Conservation (phyloP, 805 yeast genomes). For the Saccharomycopsis sp. region DNA sequence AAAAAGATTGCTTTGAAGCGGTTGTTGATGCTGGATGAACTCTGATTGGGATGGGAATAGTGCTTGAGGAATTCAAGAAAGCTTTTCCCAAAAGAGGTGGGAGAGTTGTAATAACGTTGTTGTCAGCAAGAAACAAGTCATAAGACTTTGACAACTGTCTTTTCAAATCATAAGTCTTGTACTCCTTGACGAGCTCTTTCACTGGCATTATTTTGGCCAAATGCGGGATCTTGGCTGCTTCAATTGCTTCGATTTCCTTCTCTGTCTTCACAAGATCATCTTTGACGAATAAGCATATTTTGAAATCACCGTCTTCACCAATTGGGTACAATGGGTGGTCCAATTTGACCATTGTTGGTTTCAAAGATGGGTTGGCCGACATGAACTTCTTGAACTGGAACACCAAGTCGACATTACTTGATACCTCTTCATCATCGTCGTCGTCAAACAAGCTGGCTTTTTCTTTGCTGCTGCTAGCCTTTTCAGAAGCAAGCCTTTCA, state of each 20-base stretch:
- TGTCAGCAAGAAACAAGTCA: conserved; percentile 80
- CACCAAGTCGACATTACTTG: conserved; percentile 21
- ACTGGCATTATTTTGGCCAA: conserved; percentile 41
- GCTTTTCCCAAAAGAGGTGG: conserved; percentile 85
- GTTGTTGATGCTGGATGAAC: conserved; percentile 23
- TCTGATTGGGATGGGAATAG: conserved; percentile 61
- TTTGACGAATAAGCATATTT: conserved; percentile 59
- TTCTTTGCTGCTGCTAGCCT: conserved; percentile 26
- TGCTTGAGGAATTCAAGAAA: conserved; percentile 50
- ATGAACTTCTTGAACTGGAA: conserved; percentile 19
- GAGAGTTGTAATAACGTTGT: conserved; percentile 64
- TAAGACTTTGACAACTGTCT: conserved; percentile 60
- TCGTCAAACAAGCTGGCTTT: conserved; percentile 51
- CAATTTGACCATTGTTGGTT: conserved; percentile 30
- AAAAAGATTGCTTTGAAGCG: conserved; percentile 31
- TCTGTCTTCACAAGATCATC: conserved; percentile 43
- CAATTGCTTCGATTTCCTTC: conserved; percentile 37
- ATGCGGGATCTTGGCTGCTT: conserved; percentile 37
- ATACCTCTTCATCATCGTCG: conserved; percentile 36
- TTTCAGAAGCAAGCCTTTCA: no score
- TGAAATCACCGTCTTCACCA: conserved; percentile 31
- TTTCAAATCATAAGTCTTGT: conserved; percentile 81
- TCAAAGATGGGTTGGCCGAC: conserved; percentile 25
- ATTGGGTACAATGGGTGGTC: conserved; percentile 31
- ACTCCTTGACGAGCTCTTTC: conserved; percentile 70